Evolutionary conservation across 2,329 filamentous ascomycete species (phyloP).

Genomic region (Claviceps monticola): DNA sequence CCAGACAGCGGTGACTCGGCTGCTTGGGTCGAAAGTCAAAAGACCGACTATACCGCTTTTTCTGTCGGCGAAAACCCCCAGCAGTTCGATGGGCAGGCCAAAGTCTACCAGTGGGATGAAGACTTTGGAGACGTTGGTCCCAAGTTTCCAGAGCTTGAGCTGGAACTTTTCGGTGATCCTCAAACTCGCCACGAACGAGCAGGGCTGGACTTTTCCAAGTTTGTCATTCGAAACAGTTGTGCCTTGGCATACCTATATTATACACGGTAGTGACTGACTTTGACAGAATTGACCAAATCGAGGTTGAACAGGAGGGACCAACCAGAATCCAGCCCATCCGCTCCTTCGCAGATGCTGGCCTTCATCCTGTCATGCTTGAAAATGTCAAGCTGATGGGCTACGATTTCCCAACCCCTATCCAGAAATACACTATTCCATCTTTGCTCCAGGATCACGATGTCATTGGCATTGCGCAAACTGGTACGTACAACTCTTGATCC

Average conservation of each 20-base stretch:
- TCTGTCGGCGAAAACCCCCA: slow-evolving; percentile 7
- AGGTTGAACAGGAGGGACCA: slow-evolving; percentile 43
- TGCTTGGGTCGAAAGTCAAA: slow-evolving; percentile 30
- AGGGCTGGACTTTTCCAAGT: slow-evolving; percentile 53
- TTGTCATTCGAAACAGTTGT: slow-evolving; percentile 17
- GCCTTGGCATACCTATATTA: not conserved
- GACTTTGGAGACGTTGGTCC: slow-evolving; percentile 81
- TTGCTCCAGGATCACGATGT: slow-evolving; percentile 66
- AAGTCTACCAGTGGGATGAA: slow-evolving; percentile 70
- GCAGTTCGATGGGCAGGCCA: slow-evolving; percentile 40
- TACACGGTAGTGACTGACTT: not conserved
- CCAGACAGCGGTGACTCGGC: not conserved
- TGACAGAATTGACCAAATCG: slow-evolving; percentile 38
- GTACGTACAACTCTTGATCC: slow-evolving; percentile 34
- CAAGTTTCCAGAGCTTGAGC: slow-evolving; percentile 53
- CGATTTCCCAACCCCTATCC: slow-evolving; percentile 65
- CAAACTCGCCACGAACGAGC: slow-evolving; percentile 31
- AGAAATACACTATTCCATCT: slow-evolving; percentile 71
- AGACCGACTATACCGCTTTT: slow-evolving; percentile 33
- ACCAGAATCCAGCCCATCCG: slow-evolving; percentile 35
- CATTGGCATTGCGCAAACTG: slow-evolving; percentile 84
- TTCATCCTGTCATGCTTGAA: slow-evolving; percentile 70
- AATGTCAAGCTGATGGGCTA: slow-evolving; percentile 69
- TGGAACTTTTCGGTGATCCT: slow-evolving; percentile 55
- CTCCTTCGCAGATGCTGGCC: slow-evolving; percentile 58